Evolutionary conservation across 1,139 yeast species (phyloP).

Genomic region (Hanseniaspora sp.): DNA sequence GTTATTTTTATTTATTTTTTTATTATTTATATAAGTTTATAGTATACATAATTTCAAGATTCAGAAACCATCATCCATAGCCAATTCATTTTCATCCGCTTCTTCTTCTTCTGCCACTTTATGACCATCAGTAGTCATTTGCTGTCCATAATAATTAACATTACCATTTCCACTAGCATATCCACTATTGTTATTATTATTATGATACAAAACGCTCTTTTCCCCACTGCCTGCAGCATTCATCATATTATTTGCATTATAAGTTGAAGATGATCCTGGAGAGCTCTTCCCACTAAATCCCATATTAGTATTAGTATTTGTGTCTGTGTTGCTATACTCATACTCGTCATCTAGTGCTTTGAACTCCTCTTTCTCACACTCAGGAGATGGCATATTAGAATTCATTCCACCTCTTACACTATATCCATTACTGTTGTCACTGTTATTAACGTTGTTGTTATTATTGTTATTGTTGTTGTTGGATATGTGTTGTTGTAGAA

Average conservation of each 20-base stretch:
- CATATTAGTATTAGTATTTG: neutral
- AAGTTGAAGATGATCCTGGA: neutral
- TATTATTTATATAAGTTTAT: no score
- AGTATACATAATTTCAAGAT: neutral
- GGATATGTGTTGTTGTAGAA: neutral
- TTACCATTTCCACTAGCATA: no score
- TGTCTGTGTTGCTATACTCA: neutral
- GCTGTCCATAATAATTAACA: neutral
- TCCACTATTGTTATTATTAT: no score
- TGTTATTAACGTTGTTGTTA: neutral
- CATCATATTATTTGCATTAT: neutral
- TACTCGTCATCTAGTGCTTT: slow-evolving; percentile 12
- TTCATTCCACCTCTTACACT: neutral
- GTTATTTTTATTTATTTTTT: no score
- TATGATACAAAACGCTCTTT: neutral
- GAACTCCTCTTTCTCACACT: neutral
- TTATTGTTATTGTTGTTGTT: neutral
- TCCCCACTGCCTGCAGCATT: neutral
- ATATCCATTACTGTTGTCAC: neutral
- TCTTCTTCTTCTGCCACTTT: neutral
- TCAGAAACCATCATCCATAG: slow-evolving; percentile 14
- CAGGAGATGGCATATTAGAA: neutral
- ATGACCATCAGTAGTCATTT: neutral
- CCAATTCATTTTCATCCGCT: neutral
- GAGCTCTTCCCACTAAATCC: neutral